phyloP scores from a whole-genome alignment of 768 basidiomycete genomes.

The Pleurotus pulmonarius region DNA sequence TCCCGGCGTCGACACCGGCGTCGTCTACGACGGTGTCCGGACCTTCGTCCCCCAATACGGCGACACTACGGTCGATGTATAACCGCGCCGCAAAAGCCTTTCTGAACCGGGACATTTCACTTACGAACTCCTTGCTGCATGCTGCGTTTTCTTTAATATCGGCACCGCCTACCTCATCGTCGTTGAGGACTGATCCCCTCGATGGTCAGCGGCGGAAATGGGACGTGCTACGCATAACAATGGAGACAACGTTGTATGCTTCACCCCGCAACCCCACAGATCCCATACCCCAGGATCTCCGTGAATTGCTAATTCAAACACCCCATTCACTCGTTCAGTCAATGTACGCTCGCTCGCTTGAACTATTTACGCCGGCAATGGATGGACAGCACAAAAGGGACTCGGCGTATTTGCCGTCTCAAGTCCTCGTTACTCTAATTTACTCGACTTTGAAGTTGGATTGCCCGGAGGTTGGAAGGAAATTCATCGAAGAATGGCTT shows the following conservation, averaged over 20 bases:
- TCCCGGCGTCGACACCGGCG: neutral
- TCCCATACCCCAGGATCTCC: constrained; percentile 47
- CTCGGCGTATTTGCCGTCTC: constrained; percentile 62
- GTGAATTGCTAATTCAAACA: constrained; percentile 50
- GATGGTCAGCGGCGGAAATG: constrained; percentile 69
- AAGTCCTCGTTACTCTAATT: constrained; percentile 66
- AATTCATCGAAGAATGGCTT: constrained; percentile 79
- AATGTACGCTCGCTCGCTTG: constrained; percentile 61
- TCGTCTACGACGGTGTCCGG: constrained; percentile 15
- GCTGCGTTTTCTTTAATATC: constrained; percentile 66
- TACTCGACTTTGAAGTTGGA: constrained; percentile 68
- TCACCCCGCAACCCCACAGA: constrained; percentile 41
- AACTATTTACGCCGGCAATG: constrained; percentile 57
- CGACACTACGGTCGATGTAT: constrained; percentile 69
- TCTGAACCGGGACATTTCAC: constrained; percentile 65
- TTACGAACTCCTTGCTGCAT: constrained; percentile 61
- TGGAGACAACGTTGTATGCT: constrained; percentile 71
- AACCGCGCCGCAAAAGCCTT: constrained; percentile 77
- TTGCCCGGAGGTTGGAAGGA: constrained; percentile 55
- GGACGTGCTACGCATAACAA: constrained; percentile 83
- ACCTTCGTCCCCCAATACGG: constrained; percentile 29
- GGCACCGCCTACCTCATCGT: constrained; percentile 25
- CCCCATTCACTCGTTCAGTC: constrained; percentile 54
- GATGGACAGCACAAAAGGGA: constrained; percentile 28
- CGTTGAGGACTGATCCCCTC: constrained; percentile 30